Evolutionary conservation across 1,139 yeast genomes (phyloP), one percentile per base, ranked within the genome.

Genomic region (Candida buenavistaensis): DNA sequence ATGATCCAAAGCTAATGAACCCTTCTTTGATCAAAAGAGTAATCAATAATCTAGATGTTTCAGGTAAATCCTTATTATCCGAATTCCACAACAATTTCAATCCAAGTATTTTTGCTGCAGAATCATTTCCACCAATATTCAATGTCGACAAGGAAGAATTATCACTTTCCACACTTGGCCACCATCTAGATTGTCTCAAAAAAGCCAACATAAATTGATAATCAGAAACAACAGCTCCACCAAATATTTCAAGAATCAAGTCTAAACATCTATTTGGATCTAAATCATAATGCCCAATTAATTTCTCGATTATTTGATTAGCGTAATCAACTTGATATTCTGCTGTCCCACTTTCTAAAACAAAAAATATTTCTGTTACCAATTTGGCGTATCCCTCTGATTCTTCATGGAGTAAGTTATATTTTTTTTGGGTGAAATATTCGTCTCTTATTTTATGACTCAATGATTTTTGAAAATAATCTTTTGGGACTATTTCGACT

Each of bases 381-480:
- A 86, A 62, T 48, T 82, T 81, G 11, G 95, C 61, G 57, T 78
- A 92, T 1, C 97, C 98, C 53, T 83, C 92, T 11, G 80, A 63
- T 46, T 85, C 85, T 56, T 90, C 97, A 36, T 80, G 77, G n/a
- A 87, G 51, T 20, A 89, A 60, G 42, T 87, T 87, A 60, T 66
- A 89, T 42, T 85, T 79, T 49, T 76, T 79, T 40, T 85, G 86
- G 23, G 88, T 81, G 55, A 80, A 85, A 45, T 78, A 51, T 62
- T 75, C 64, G 54, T 78, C 64, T 59, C 82, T 59, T 23, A 74
- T 64, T 13, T 67, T 55, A 40, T 71, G 59, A 44, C 75, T 67
- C 54, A 74, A 54, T 33, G 64, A 64, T 31, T 68, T 64, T 26
- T 58, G 57, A 23, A 66, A 58, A 5, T 51, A 41, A 14, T 66